Conservation (phyloP, 768 basidiomycete species). For the Kwoniella sp. region DNA sequence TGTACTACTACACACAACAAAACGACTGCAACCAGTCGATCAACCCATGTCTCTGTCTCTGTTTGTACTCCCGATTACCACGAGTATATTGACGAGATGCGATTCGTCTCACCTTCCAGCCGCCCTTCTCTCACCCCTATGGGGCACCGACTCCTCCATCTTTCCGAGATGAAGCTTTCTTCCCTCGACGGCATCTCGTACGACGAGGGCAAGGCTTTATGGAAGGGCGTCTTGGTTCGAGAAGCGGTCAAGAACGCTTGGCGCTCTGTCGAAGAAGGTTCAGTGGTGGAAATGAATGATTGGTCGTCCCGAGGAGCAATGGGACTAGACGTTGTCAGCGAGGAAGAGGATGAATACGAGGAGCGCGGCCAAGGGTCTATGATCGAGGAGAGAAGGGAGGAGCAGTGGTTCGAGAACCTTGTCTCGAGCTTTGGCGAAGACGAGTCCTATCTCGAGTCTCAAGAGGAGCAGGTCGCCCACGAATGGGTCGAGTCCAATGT, state of each 20-base stretch:
- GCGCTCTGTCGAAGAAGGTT: constrained; percentile 40
- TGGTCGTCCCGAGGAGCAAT: constrained; percentile 37
- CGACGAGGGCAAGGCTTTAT: constrained; percentile 30
- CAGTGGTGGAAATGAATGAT: constrained; percentile 30
- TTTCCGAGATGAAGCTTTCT: constrained; percentile 45
- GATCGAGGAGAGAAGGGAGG: constrained; percentile 12
- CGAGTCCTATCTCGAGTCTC: constrained; percentile 5
- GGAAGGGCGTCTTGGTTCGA: constrained; percentile 38
- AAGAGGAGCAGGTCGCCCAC: constrained; percentile 8
- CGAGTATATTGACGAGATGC: constrained; percentile 25
- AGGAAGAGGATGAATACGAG: constrained; percentile 34
- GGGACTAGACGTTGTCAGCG: constrained; percentile 45
- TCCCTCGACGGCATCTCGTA: constrained; percentile 29
- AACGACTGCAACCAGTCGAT: constrained; percentile 1
- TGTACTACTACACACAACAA: not conserved
- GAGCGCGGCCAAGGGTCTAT: not conserved
- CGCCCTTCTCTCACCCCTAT: constrained; percentile 44
- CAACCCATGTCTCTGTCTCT: not conserved
- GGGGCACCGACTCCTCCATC: constrained; percentile 40
- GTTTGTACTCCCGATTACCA: not conserved
- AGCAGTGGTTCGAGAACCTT: constrained; percentile 48
- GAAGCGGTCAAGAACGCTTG: constrained; percentile 45
- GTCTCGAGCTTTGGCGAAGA: constrained; percentile 40
- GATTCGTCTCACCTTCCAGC: constrained; percentile 33
- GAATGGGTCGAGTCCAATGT: constrained; percentile 43